These are phyloP conservation scores for Simmondsia chinensis DNA, from an alignment of 148 eudicot species.

Conservation along the genomic window DNA sequence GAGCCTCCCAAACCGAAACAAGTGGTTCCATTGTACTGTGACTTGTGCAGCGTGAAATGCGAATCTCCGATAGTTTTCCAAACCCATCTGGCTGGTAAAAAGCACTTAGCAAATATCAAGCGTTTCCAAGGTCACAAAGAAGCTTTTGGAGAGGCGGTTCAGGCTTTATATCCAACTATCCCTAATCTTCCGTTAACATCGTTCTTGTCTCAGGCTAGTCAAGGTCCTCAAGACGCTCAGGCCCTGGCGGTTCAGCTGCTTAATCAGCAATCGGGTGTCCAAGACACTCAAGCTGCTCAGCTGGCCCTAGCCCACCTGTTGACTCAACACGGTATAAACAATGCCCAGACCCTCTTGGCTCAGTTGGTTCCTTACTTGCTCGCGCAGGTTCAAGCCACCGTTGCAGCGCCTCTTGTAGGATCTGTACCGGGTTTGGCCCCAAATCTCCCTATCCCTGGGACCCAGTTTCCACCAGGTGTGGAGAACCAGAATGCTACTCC, in stretches of 20 bases:
- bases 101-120: slow-evolving; percentile 47
- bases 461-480: slow-evolving; percentile 8
- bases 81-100: slow-evolving; percentile 63
- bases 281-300: slow-evolving; percentile 31
- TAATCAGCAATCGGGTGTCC: slow-evolving; percentile 25
- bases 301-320: slow-evolving; percentile 27
- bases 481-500: neutral
- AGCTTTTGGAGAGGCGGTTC: slow-evolving; percentile 39
- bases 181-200: slow-evolving; percentile 26
- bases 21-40: slow-evolving; percentile 40
- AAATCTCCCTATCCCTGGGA: slow-evolving; percentile 6
- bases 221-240: slow-evolving; percentile 26
- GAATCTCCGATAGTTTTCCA: slow-evolving; percentile 57
- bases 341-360: slow-evolving; percentile 26
- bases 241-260: slow-evolving; percentile 30
- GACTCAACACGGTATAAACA: slow-evolving; percentile 29
- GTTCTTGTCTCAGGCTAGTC: slow-evolving; percentile 20
- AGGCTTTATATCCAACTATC: slow-evolving; percentile 37
- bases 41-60: slow-evolving; percentile 66
- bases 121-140: slow-evolving; percentile 48
- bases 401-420: slow-evolving; percentile 10
- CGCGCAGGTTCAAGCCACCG: slow-evolving; percentile 25
- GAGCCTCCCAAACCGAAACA: slow-evolving; percentile 39
- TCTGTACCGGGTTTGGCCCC: slow-evolving; percentile 6
- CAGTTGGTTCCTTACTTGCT: slow-evolving; percentile 31